Percentiles rank a stretch among this genome's conserved stretches.
These are phyloP conservation scores for Aspergillus aculeatus DNA, from an alignment of 2,329 filamentous ascomycete genomes.

Conservation along the genomic window DNA sequence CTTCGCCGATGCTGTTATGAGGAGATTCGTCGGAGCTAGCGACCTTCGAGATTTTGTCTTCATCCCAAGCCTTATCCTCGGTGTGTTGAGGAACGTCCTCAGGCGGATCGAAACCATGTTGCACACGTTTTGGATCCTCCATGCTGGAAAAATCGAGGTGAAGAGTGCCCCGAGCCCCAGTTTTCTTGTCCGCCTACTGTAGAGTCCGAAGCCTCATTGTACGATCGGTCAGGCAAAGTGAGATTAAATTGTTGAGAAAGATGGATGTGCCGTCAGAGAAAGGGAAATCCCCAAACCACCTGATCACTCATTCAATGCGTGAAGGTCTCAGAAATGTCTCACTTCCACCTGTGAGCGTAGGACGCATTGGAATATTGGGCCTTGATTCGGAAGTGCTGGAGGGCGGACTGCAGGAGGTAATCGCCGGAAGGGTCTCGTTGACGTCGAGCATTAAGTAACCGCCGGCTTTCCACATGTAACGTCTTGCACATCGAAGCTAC, in stretches of 20 bases:
- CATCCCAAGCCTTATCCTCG: neutral
- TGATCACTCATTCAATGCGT: neutral
- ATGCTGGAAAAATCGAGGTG: neutral
- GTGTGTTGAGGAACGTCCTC: neutral
- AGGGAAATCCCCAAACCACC: neutral
- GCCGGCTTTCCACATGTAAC: neutral
- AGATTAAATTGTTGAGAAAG: neutral
- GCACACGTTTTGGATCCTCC: neutral
- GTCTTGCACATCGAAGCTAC: neutral
- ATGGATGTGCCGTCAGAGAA: neutral
- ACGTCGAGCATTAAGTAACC: neutral
- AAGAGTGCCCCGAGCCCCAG: neutral
- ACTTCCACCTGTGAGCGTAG: too few relatives aligned
- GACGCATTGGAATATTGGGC: too few relatives aligned
- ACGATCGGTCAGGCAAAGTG: neutral
- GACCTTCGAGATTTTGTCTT: neutral
- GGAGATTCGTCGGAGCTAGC: neutral
- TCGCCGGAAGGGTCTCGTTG: neutral
- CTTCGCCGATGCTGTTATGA: neutral
- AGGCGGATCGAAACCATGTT: neutral
- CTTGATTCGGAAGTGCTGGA: neutral
- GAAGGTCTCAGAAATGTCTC: too few relatives aligned
- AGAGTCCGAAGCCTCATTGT: neutral
- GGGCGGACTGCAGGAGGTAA: neutral
- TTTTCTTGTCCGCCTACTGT: neutral